Percentiles rank a stretch among this genome's conserved stretches.
phyloP scores from a whole-genome alignment of 2,329 filamentous ascomycete genomes.

The Macrophomina pseudophaseolina region DNA sequence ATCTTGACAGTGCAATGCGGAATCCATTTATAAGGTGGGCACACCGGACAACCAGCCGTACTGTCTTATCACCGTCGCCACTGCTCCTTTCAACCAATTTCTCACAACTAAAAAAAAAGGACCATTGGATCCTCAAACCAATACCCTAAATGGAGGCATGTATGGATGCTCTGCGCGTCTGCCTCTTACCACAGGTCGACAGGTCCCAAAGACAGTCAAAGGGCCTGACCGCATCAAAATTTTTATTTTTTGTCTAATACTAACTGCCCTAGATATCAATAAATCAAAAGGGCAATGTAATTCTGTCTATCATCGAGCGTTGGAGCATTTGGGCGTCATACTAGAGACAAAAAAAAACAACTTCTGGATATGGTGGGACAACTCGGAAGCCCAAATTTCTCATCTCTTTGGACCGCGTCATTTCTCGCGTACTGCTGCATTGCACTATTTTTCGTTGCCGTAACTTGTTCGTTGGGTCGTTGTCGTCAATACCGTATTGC shows the following conservation, averaged over 20 bases:
- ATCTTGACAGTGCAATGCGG: background rate
- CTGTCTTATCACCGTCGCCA: background rate
- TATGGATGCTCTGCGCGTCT: background rate
- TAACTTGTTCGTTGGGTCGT: background rate
- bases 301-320: constrained; percentile 22
- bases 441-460: background rate
- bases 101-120: background rate
- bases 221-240: background rate
- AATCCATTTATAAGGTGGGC: background rate
- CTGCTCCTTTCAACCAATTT: background rate
- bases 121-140: background rate
- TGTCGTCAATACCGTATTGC: background rate
- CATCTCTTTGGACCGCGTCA: constrained; percentile 5
- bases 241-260: constrained; percentile 15
- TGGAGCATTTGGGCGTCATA: constrained; percentile 22
- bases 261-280: background rate
- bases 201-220: background rate
- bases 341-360: constrained; percentile 14
- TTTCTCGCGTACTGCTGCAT: background rate
- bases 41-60: background rate
- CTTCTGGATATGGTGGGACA: constrained; percentile 1
- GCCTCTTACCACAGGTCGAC: background rate
- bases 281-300: constrained; percentile 1
- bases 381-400: background rate
- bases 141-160: background rate